A percentile compares a stretch with the other conserved stretches of the same genome.
Conservation (phyloP, 495 filamentous ascomycete species). For the Aspergillus cristatus region DNA sequence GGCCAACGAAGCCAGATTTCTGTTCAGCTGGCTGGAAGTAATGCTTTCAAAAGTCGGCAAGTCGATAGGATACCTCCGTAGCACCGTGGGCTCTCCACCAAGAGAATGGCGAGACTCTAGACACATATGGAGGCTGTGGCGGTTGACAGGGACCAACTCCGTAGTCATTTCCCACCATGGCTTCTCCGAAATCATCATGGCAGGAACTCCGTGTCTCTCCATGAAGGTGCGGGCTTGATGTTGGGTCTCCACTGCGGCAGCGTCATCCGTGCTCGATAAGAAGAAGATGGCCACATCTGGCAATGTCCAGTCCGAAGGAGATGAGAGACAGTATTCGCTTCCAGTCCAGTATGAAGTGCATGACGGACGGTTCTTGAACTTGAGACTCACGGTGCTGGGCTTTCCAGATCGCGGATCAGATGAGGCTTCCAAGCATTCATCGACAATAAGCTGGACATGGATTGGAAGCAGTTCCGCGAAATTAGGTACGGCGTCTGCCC, state of each 20-base stretch:
- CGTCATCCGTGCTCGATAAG: conserved; percentile 46
- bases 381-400: conserved; percentile 42
- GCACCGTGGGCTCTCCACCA: conserved; percentile 38
- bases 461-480: conserved; percentile 67
- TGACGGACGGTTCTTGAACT: conserved; percentile 46
- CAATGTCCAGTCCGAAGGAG: conserved; percentile 47
- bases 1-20: conserved; percentile 61
- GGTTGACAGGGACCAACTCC: conserved; percentile 40
- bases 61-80: conserved; percentile 60
- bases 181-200: conserved; percentile 57
- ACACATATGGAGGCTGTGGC: conserved; percentile 55
- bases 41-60: conserved; percentile 64
- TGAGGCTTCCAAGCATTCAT: conserved; percentile 55
- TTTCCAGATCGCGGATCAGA: conserved; percentile 31
- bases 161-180: conserved; percentile 38
- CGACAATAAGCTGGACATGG: conserved; percentile 64
- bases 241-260: conserved; percentile 38
- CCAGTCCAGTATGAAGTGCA: conserved; percentile 40
- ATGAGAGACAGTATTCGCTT: conserved; percentile 36
- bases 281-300: conserved; percentile 68
- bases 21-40: conserved; percentile 63
- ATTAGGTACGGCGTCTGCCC: conserved; percentile 42
- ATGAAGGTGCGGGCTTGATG: conserved; percentile 51
- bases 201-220: conserved; percentile 55
- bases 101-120: conserved; percentile 51